Base-by-base conservation (phyloP, 2,329 filamentous ascomycete species). In the Botrytis galanthina region DNA sequence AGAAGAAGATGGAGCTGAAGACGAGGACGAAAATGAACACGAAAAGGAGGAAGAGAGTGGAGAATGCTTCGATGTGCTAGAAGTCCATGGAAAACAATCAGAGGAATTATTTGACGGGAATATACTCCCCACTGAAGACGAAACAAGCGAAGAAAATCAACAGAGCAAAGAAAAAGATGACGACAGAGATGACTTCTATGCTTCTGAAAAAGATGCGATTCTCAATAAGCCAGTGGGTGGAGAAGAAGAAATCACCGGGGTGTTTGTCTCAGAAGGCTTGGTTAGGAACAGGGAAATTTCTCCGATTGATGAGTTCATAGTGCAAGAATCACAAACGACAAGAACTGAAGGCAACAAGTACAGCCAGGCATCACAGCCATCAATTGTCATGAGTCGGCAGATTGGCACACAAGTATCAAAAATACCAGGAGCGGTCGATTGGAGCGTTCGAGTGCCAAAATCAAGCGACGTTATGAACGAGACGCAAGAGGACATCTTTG, bases 401-500 rank as follows among this genome's bases (percentile, higher is more conserved):
- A 35, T 51, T 37, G 29, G 42, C 29, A 32, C 68, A 44, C 16
- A 63, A 42, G 39, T 16, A 68, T 39, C 22, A n/a, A 26, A 35
- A 22, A 54, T 57, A 74, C 20, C 12, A 37, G 63, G 46, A n/a
- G 39, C 63, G 22, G 61, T 35, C 42, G 72, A 35, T 8, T 78
- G 76, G 76, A 73, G 75, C 54, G 74, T 76, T 35, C 63, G 69
- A 18, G 48, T 35, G 18, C 76, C 75, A 6, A 48, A 35, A 8
- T 66, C 72, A 51, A 75, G 75, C 54, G 68, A 62, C 8, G 12
- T 75, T 18, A 9, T n/a, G 5, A 77, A 75, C n/a, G 76, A 78
- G 66, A 76, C 73, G 4, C 73, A 74, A 32, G 76, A 78, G 26
- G 76, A 78, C 22, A 78, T 78, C 16, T 32, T 73, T 26, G 75